phyloP scores from a whole-genome alignment of 208 protist species.

The Trichomonas gallinae region DNA sequence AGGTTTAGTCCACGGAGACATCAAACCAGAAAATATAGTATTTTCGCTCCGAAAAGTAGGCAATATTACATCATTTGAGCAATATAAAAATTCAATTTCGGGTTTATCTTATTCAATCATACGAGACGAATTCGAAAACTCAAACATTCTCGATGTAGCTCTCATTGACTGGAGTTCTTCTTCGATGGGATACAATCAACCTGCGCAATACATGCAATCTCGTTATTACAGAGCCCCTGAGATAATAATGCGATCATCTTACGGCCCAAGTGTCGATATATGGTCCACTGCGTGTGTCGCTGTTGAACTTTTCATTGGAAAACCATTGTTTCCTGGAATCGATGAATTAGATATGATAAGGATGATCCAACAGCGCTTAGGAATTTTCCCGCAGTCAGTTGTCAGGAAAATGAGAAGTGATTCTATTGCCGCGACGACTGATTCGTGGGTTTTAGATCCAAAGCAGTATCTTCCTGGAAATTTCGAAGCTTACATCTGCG shows the following conservation, averaged over 20 bases:
- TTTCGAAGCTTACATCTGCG: background rate
- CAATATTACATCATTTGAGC: background rate
- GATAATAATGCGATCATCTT: conserved; percentile 47
- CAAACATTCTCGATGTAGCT: background rate
- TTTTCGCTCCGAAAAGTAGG: background rate
- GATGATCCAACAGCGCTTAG: background rate
- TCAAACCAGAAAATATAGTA: conserved; percentile 44
- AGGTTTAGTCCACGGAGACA: background rate
- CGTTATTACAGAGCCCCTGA: conserved; percentile 48
- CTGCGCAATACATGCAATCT: conserved; percentile 34
- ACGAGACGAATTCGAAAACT: background rate
- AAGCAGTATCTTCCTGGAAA: background rate
- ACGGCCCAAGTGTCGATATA: conserved; percentile 76
- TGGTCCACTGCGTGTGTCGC: conserved; percentile 92
- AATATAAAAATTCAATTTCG: background rate
- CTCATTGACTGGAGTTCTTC: background rate
- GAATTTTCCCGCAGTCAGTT: background rate
- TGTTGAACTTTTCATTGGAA: conserved; percentile 65
- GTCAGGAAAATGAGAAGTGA: background rate
- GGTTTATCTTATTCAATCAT: background rate
- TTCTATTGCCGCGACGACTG: background rate
- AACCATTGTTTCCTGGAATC: conserved; percentile 64
- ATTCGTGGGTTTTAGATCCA: background rate
- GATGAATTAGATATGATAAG: background rate
- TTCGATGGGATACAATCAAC: background rate